These are phyloP conservation scores for Monosporascus sp. DNA, from an alignment of 2,329 filamentous ascomycete species.

Conservation along the genomic window DNA sequence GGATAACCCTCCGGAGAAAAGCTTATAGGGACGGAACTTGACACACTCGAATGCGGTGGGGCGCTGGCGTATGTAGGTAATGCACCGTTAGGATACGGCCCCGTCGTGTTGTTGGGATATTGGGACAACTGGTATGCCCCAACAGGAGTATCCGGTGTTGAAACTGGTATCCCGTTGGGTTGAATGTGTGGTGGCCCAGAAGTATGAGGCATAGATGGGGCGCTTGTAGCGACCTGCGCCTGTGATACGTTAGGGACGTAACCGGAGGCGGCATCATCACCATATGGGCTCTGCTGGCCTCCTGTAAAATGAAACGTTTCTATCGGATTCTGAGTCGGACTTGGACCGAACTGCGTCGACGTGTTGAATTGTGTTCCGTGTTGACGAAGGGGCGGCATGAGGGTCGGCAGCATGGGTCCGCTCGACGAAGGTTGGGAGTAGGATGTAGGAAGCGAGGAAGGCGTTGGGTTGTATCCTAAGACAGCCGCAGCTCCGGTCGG, in stretches of 20 bases:
- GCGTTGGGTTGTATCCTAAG: background rate
- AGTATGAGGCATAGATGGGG: background rate
- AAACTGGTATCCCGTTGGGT: background rate
- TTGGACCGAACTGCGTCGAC: background rate
- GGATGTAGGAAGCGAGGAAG: background rate
- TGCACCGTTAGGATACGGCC: background rate
- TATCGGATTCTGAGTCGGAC: background rate
- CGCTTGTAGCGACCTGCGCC: background rate
- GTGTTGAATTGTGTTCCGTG: background rate
- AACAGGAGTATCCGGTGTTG: background rate
- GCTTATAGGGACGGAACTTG: background rate
- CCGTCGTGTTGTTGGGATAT: background rate
- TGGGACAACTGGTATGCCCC: background rate
- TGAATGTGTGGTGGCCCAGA: background rate
- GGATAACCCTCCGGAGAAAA: background rate
- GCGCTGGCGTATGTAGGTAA: background rate
- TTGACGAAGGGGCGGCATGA: background rate
- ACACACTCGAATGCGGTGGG: background rate
- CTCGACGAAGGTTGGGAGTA: background rate
- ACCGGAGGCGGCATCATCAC: background rate
- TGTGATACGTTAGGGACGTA: background rate
- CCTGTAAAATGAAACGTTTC: background rate
- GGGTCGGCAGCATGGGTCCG: background rate
- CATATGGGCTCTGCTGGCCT: background rate
- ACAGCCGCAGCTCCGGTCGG: background rate